Conservation (phyloP, 495 filamentous ascomycete species). For the Neurospora sp. region DNA sequence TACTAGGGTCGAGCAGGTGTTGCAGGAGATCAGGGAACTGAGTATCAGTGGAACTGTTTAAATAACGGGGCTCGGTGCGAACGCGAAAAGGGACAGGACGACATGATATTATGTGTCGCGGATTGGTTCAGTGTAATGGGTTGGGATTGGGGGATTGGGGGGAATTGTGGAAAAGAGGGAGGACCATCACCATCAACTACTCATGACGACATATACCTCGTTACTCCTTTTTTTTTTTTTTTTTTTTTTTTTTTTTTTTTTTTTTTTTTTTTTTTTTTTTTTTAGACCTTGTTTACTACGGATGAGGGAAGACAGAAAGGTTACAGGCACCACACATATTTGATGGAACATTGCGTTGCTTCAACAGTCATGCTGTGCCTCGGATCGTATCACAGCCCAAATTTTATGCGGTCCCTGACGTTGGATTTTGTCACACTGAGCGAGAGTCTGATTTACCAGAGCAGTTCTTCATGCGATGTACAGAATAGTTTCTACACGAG, state of each 20-base stretch:
- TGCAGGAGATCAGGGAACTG: conserved; percentile 93
- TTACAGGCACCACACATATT: neutral
- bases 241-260: neutral
- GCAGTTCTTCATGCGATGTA: neutral
- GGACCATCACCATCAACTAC: neutral
- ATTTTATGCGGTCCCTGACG: neutral
- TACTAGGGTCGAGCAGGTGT: conserved; percentile 83
- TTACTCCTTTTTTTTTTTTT: neutral
- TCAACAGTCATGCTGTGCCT: neutral
- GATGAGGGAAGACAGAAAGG: neutral
- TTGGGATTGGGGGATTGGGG: neutral
- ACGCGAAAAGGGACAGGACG: neutral
- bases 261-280: neutral
- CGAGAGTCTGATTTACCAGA: neutral
- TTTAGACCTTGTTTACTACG: neutral
- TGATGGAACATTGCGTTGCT: neutral
- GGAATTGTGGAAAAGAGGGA: neutral
- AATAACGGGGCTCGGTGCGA: neutral
- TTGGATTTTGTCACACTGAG: neutral
- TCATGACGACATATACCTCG: neutral
- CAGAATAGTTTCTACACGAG: neutral
- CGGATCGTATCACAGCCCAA: neutral
- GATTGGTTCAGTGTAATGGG: neutral
- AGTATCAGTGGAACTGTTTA: conserved; percentile 67
- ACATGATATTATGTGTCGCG: neutral